phyloP scores from a whole-genome alignment of 495 filamentous ascomycete species.

The Sordaria brevicollis region DNA sequence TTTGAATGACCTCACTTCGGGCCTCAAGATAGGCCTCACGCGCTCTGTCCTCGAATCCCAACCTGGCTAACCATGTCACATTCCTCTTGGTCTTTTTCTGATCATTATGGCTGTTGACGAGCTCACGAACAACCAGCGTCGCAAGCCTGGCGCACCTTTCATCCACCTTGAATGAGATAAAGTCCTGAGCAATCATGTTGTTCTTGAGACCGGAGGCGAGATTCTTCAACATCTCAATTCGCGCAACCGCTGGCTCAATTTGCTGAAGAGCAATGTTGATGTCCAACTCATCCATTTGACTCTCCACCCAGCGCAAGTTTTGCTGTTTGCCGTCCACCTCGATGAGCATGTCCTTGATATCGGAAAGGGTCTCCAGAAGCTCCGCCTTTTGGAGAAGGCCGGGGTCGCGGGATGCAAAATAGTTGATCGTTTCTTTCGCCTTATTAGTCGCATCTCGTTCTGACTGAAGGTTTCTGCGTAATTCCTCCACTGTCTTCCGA shows the following conservation, averaged over 20 bases:
- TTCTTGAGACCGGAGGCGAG: constrained; percentile 71
- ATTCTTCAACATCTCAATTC: constrained; percentile 72
- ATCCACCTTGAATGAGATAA: constrained; percentile 81
- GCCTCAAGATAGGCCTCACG: constrained; percentile 77
- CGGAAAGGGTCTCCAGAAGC: constrained; percentile 55
- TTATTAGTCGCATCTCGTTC: constrained; percentile 75
- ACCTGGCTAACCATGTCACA: constrained; percentile 68
- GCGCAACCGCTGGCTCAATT: constrained; percentile 73
- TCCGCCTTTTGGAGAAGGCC: constrained; percentile 64
- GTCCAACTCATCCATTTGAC: constrained; percentile 90
- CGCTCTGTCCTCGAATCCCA: constrained; percentile 85
- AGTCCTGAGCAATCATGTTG: constrained; percentile 75
- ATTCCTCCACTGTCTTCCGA: constrained; percentile 81
- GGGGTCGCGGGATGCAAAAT: constrained; percentile 61
- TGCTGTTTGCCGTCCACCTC: constrained; percentile 96
- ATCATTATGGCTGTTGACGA: constrained; percentile 65
- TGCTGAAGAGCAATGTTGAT: constrained; percentile 88
- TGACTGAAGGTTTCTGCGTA: constrained; percentile 68
- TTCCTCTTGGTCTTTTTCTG: constrained; percentile 58
- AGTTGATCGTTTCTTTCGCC: constrained; percentile 69
- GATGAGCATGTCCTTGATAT: constrained; percentile 71
- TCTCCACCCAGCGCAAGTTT: constrained; percentile 89
- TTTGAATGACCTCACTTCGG: constrained; percentile 62
- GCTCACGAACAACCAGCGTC: constrained; percentile 56
- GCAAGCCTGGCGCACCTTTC: constrained; percentile 75